Base-by-base conservation (phyloP, 179 eudicot genomes). In the Corrigiola litoralis region DNA sequence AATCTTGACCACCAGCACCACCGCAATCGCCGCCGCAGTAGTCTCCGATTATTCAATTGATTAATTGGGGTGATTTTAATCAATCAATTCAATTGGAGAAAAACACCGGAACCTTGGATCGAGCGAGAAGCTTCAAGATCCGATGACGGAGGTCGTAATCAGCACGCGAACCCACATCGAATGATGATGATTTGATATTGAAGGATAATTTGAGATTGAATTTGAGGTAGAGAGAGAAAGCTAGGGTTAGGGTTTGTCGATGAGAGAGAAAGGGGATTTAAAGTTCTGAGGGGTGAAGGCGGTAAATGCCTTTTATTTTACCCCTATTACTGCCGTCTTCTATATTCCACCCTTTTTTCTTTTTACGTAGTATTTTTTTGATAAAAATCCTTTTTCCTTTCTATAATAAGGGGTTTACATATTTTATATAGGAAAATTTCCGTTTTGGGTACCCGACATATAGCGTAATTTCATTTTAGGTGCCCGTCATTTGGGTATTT, bases 241-340 rank as follows among this genome's bases (percentile, higher is more conserved):
- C 59, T 66, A 72, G 76, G 66, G 66, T 72, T 72, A 66, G 76
- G 76, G 66, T 66, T 72, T 28, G 40, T 16, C 24, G 41, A 20
- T 17, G 3, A 58, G 48, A 57, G 65, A 21, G 69, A 25, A 23
- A 46, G 25, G 8, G 17, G 38, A n/a, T 13, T 27, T n/a, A 48
- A 1, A 9, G n/a, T n/a, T n/a, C n/a, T n/a, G 0, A 13, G 41
- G 37, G 24, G 20, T 9, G 20, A n/a, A 33, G 20, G 18, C 4
- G 25, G 6, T 0, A 32, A 32, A 53, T n/a, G n/a, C n/a, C n/a
- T n/a, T n/a, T n/a, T n/a, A n/a, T n/a, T n/a, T n/a, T n/a, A n/a
- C n/a, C n/a, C n/a, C n/a, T n/a, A n/a, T n/a, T n/a, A n/a, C n/a
- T n/a, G n/a, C n/a, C n/a, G n/a, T n/a, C n/a, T n/a, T n/a, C n/a